Percentiles rank a stretch among this genome's conserved stretches.
phyloP scores from a whole-genome alignment of 495 filamentous ascomycete genomes.

The Penicillium cataractarum region DNA sequence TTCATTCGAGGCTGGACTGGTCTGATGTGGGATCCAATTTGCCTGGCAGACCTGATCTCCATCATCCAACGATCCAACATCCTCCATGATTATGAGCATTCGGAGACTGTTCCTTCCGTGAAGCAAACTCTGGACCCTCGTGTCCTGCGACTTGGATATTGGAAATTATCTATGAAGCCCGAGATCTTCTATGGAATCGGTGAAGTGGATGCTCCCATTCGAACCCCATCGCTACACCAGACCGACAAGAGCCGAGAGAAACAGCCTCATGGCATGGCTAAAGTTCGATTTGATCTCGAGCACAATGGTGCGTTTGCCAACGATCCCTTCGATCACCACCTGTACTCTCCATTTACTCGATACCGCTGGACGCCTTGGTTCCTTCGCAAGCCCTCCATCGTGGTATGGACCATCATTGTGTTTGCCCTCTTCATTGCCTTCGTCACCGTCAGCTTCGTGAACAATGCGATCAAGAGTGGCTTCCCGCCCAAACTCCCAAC shows the following conservation, averaged over 20 bases:
- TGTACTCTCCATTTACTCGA: slow-evolving; percentile 53
- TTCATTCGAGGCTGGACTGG: slow-evolving; percentile 62
- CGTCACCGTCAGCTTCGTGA: slow-evolving; percentile 76
- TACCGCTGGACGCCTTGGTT: slow-evolving; percentile 80
- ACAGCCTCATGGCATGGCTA: slow-evolving; percentile 35
- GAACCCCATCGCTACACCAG: slow-evolving; percentile 58
- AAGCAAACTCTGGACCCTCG: slow-evolving; percentile 48
- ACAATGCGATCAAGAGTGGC: slow-evolving; percentile 63
- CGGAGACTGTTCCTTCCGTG: slow-evolving; percentile 56
- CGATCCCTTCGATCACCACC: slow-evolving; percentile 42
- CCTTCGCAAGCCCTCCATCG: slow-evolving; percentile 63
- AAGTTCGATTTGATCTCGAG: slow-evolving; percentile 49
- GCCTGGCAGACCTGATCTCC: slow-evolving; percentile 74
- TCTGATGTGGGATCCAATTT: slow-evolving; percentile 82
- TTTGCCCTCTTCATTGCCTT: slow-evolving; percentile 71
- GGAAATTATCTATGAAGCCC: slow-evolving; percentile 64
- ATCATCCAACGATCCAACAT: slow-evolving; percentile 80
- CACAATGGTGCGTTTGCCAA: slow-evolving; percentile 35
- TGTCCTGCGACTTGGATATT: slow-evolving; percentile 77
- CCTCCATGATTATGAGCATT: slow-evolving; percentile 66
- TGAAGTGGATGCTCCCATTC: slow-evolving; percentile 58
- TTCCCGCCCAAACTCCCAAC: slow-evolving; percentile 71
- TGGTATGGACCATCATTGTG: slow-evolving; percentile 64
- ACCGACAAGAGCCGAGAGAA: slow-evolving; percentile 35
- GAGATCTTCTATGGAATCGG: slow-evolving; percentile 69